Evolutionary conservation across 345 rosid genomes (phyloP), one percentile per base, ranked within the genome.

Genomic region (Acer negundo): DNA sequence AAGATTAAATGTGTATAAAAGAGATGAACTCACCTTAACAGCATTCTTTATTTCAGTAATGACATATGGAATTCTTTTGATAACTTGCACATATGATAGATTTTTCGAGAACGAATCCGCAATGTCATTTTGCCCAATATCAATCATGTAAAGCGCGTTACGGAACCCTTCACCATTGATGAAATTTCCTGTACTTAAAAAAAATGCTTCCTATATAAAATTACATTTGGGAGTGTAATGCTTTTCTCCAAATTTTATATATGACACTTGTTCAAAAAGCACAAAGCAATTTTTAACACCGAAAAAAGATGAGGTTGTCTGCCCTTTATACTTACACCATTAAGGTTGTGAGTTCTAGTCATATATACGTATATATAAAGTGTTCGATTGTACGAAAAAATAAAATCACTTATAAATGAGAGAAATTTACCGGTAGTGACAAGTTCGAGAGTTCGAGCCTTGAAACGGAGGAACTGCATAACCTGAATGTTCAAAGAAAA

Each of bases 381-480:
- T 40, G 42, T 38, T 38, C 0, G 42, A 38, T 1, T 38, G 42
- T 38, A 38, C 42, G 6, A 4, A 38, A 38, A 38, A 3, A 38
- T 0, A 26, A 26, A 26, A 26, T 26, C 28, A 26, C 28, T 26
- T 26, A 10, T 47, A 17, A 23, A 69, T 3, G 76, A 75, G 51
- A 35, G 35, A 22, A 0, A 15, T 24, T 72, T 83, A 86, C 88
- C 91, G 24, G 91, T 61, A 35, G 86, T 15, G 74, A 75, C 89
- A 61, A 92, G 92, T 76, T 94, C 90, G 13, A 87, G 88, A 69
- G 84, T 69, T 67, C 90, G 89, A 6, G 94, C 78, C 84, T 88
- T 94, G 89, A 94, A 94, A 78, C 87, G 93, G 46, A 86, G 89
- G 63, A 94, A 94, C 86, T 94, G 97, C 98, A 91, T 89, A 69